Percentiles rank a stretch among this genome's conserved stretches.
phyloP scores from a whole-genome alignment of 1,284 basidiomycete species.

The Sporisorium sorghi region DNA sequence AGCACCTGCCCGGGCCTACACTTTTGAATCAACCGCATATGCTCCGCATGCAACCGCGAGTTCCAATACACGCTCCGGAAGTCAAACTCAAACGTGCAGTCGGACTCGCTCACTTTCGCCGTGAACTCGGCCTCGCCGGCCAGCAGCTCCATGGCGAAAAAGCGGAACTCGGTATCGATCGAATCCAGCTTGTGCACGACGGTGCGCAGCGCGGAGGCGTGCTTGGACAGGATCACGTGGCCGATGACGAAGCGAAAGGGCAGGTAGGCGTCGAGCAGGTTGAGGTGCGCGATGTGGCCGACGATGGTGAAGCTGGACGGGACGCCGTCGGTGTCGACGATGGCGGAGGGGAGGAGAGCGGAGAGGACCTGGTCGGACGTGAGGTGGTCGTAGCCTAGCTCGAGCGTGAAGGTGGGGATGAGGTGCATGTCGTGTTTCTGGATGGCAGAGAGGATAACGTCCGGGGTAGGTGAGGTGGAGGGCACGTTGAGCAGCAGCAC shows the following conservation, averaged over 20 bases:
- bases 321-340: slow-evolving; percentile 74
- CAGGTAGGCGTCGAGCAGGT: slow-evolving; percentile 88
- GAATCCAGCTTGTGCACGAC: slow-evolving; percentile 95
- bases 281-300: slow-evolving; percentile 91
- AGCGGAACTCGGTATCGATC: slow-evolving; percentile 88
- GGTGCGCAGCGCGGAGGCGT: slow-evolving; percentile 79
- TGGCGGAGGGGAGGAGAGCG: slow-evolving; percentile 28
- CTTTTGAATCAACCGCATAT: slow-evolving; percentile 82
- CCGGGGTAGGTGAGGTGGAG: slow-evolving; percentile 22
- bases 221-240: slow-evolving; percentile 76
- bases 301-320: slow-evolving; percentile 88
- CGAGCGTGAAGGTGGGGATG: slow-evolving; percentile 2
- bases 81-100: slow-evolving; percentile 90
- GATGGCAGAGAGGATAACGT: slow-evolving; percentile 12
- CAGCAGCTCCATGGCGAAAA: slow-evolving; percentile 96
- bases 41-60: slow-evolving; percentile 90
- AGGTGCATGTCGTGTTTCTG: slow-evolving; percentile 19
- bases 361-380: slow-evolving; percentile 46
- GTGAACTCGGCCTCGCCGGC: slow-evolving; percentile 88
- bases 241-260: slow-evolving; percentile 92
- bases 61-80: slow-evolving; percentile 99
- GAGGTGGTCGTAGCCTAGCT: slow-evolving; percentile 39
- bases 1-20: slow-evolving; percentile 77
- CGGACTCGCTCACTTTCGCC: slow-evolving; percentile 74
- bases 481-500: slow-evolving; percentile 42